These are phyloP conservation scores for Myriangium duriaei DNA, from an alignment of 2,329 filamentous ascomycete species.

Conservation along the genomic window DNA sequence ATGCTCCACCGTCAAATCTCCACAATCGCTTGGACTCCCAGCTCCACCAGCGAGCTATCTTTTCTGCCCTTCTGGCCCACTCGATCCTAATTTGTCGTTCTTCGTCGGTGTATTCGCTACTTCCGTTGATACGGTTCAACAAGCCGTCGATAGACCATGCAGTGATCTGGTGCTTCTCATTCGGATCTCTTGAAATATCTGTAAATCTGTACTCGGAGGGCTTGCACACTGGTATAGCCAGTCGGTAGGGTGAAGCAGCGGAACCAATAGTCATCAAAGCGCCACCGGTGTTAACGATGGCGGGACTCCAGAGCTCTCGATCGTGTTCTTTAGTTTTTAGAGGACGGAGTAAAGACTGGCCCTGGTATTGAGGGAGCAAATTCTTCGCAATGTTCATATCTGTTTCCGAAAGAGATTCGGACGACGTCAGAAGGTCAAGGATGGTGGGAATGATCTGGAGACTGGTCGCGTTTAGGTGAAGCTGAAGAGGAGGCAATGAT, in stretches of 20 bases:
- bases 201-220: background rate
- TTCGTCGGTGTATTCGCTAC: background rate
- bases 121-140: background rate
- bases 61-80: background rate
- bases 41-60: background rate
- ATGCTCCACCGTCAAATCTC: background rate
- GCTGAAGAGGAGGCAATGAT: background rate
- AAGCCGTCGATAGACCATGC: background rate
- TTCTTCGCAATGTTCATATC: background rate
- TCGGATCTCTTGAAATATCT: background rate
- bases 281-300: background rate
- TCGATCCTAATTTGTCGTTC: background rate
- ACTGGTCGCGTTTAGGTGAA: background rate
- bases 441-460: background rate
- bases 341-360: background rate
- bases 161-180: background rate
- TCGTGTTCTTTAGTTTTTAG: background rate
- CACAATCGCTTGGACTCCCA: background rate
- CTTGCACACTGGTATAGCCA: background rate
- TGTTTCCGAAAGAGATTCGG: background rate
- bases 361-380: background rate
- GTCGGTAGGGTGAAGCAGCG: background rate
- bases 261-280: background rate
- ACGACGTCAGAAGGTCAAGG: background rate
- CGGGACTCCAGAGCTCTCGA: background rate